Evolutionary conservation across 768 basidiomycete species (phyloP).

Genomic region (Tulasnella sp.): DNA sequence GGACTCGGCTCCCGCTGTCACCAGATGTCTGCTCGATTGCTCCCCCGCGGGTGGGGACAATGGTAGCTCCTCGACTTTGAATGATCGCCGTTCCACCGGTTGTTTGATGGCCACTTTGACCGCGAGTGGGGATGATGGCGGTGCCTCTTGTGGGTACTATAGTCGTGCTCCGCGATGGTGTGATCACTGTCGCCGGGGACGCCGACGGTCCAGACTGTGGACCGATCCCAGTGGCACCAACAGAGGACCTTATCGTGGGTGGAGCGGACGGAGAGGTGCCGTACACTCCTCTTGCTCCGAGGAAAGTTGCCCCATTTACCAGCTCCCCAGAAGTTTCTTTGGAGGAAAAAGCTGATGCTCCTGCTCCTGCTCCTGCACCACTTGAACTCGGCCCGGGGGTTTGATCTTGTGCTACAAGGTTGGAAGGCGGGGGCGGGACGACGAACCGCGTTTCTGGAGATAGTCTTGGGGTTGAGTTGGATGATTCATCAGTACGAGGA

Average conservation of each 20-base stretch:
- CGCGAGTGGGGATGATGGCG: background rate
- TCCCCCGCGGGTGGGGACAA: background rate
- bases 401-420: background rate
- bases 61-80: background rate
- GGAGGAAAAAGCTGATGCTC: background rate
- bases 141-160: background rate
- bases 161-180: background rate
- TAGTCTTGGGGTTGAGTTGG: background rate
- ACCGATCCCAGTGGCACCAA: background rate
- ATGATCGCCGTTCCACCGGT: background rate
- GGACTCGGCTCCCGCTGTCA: background rate
- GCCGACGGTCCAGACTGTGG: background rate
- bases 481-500: background rate
- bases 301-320: background rate
- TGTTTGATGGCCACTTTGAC: background rate
- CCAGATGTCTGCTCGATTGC: background rate
- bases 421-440: background rate
- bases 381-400: background rate
- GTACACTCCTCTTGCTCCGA: background rate
- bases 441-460: background rate
- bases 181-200: background rate
- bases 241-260: background rate
- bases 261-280: background rate
- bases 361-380: background rate
- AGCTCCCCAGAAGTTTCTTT: background rate